phyloP scores from a whole-genome alignment of 352 stramenopile genomes.

The Poterioochromonas sp. region DNA sequence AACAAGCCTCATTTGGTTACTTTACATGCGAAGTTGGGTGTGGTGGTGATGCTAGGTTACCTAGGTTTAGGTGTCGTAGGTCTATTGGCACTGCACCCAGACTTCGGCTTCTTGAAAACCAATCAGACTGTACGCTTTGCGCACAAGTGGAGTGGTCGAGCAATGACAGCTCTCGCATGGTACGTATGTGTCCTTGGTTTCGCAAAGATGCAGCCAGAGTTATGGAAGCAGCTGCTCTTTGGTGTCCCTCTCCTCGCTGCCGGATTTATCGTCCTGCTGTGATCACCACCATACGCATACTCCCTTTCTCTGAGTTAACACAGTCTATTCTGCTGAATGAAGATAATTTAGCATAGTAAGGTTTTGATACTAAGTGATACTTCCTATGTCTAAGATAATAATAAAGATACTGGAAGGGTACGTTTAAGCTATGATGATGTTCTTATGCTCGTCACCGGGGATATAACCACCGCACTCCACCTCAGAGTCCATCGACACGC shows the following conservation, averaged over 20 bases:
- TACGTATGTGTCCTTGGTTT: slow-evolving; percentile 36
- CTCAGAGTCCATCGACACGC: slow-evolving; percentile 13
- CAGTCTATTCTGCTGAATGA: too few relatives aligned
- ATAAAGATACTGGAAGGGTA: too few relatives aligned
- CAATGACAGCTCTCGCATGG: slow-evolving; percentile 18
- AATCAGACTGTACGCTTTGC: slow-evolving; percentile 33
- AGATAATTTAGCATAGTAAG: too few relatives aligned
- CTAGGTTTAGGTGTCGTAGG: background rate
- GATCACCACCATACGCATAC: too few relatives aligned
- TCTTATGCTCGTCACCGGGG: background rate
- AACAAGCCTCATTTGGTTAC: slow-evolving; percentile 32
- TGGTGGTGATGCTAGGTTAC: slow-evolving; percentile 11
- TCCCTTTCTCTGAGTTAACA: too few relatives aligned
- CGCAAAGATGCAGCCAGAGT: slow-evolving; percentile 23
- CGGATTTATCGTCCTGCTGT: slow-evolving; percentile 28
- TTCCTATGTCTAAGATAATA: too few relatives aligned
- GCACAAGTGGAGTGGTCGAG: slow-evolving; percentile 31
- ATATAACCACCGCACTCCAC: background rate
- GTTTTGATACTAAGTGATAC: too few relatives aligned
- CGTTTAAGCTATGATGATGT: background rate
- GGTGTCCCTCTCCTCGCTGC: slow-evolving; percentile 23
- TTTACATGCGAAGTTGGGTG: slow-evolving; percentile 33
- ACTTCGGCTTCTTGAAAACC: slow-evolving; percentile 34
- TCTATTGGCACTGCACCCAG: slow-evolving; percentile 30
- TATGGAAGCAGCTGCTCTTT: slow-evolving; percentile 26